Evolutionary conservation across 805 yeast species (phyloP).

Genomic region (Pichia cabralensis): DNA sequence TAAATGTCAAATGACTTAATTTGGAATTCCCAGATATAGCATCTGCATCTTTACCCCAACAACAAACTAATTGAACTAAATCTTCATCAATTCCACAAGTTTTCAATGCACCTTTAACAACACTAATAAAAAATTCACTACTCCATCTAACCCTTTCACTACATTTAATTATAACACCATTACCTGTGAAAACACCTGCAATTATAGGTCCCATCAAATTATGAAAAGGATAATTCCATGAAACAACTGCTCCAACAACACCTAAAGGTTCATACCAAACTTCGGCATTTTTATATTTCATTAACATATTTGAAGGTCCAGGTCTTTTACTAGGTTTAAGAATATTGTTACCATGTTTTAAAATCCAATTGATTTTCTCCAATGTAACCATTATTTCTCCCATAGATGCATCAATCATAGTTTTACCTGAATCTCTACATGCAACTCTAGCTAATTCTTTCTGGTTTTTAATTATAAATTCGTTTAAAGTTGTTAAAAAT

Average conservation of each 20-base stretch:
- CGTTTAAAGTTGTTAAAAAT: slow-evolving; percentile 59
- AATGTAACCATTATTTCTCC: slow-evolving; percentile 94
- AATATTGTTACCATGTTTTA: slow-evolving; percentile 69
- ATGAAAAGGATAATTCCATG: slow-evolving; percentile 98
- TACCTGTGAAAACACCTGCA: slow-evolving; percentile 85
- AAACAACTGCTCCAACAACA: slow-evolving; percentile 79
- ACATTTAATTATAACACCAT: slow-evolving; percentile 85
- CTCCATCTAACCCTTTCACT: slow-evolving; percentile 97
- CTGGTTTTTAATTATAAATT: slow-evolving; percentile 71
- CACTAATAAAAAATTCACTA: slow-evolving; percentile 62
- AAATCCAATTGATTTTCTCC: slow-evolving; percentile 86
- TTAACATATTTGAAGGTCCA: slow-evolving; percentile 76
- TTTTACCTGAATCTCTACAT: slow-evolving; percentile 93
- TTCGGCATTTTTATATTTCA: slow-evolving; percentile 88
- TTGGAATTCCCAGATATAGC: slow-evolving; percentile 76
- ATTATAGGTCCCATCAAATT: slow-evolving; percentile 87
- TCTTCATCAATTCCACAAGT: slow-evolving; percentile 71
- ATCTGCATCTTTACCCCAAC: slow-evolving; percentile 82
- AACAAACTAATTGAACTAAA: slow-evolving; percentile 77
- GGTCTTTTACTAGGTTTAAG: slow-evolving; percentile 67
- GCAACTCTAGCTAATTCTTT: slow-evolving; percentile 84
- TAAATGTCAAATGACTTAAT: slow-evolving; percentile 82
- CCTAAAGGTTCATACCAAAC: slow-evolving; percentile 90
- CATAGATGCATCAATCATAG: slow-evolving; percentile 91
- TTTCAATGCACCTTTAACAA: slow-evolving; percentile 63